Base-by-base conservation (phyloP, 1,284 basidiomycete species). In the Porodaedalea pini region DNA sequence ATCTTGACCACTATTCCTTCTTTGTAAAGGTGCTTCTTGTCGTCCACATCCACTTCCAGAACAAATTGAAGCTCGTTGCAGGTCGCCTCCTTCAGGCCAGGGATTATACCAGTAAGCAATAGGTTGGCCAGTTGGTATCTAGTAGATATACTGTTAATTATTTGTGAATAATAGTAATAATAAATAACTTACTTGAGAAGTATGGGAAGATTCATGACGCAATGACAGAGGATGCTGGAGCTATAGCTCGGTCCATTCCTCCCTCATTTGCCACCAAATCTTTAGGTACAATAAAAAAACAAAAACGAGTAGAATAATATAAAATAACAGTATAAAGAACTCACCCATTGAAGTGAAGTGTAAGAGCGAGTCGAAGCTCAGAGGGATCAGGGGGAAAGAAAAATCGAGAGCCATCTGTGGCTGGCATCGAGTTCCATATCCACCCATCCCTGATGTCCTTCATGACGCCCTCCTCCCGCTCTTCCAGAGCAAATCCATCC, bases 81-180 rank as follows among this genome's bases (percentile, higher is more conserved):
- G 7, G 48, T 54, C 0, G 56, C 49, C 37, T 64, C 63, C 11
- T 48, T 36, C 2, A 61, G 61, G 8, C 63, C 61, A 8, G 63
- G 61, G 0, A 51, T 58, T 0, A 62, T 44, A 13, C 32, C 45
- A 27, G 50, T 23, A 1, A 64, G 19, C 1, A 59, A 19, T 1
- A 64, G 44, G 45, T 64, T 63, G 1, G 41, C 11, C 0, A 51
- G 41, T 25, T 56, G 58, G 41, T 62, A 63, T 37, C 61, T 59
- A n/a, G n/a, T 34, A 19, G 15, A 2, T 49, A 25, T 40, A 44
- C 4, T 56, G 44, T 23, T 21, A 17, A n/a, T n/a, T n/a, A n/a
- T n/a, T n/a, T n/a, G n/a, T n/a, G n/a, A n/a, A n/a, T n/a, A n/a
- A n/a, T n/a, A n/a, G n/a, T n/a, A n/a, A n/a, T n/a, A n/a, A n/a